A percentile compares a stretch with the other conserved stretches of the same genome.
phyloP scores from a whole-genome alignment of 805 yeast genomes.

The Candida taoyuanica region DNA sequence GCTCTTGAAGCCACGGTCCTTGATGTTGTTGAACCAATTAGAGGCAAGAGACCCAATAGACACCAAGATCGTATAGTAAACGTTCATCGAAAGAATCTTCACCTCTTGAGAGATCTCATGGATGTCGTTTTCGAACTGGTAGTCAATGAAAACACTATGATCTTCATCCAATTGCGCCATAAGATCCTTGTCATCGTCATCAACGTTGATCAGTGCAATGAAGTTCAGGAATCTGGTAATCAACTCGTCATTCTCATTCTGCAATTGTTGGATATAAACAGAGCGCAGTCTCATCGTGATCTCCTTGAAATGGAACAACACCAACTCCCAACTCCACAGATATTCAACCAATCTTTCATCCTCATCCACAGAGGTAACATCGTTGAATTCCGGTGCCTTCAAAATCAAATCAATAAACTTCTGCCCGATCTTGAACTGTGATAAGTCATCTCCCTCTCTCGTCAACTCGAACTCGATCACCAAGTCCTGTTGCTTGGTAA shows the following conservation, averaged over 20 bases:
- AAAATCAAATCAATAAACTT: slow-evolving; percentile 34
- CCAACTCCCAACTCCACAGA: slow-evolving; percentile 65
- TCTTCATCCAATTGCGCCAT: slow-evolving; percentile 18
- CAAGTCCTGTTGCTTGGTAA: slow-evolving; percentile 48
- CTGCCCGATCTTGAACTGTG: slow-evolving; percentile 27
- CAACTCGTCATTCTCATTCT: slow-evolving; percentile 35
- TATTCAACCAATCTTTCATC: slow-evolving; percentile 36
- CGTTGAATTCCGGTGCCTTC: slow-evolving; percentile 31
- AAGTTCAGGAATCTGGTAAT: slow-evolving; percentile 48
- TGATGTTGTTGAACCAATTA: slow-evolving; percentile 65
- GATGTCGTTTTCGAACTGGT: slow-evolving; percentile 11
- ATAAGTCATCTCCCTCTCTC: slow-evolving; percentile 27
- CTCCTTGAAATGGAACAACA: slow-evolving; percentile 57
- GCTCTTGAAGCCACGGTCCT: slow-evolving; percentile 60
- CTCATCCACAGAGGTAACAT: slow-evolving; percentile 34
- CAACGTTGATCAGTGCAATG: slow-evolving; percentile 50
- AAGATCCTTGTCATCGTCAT: slow-evolving; percentile 22
- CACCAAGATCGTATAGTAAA: slow-evolving; percentile 46
- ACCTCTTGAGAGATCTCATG: slow-evolving; percentile 25
- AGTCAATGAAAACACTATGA: slow-evolving; percentile 23
- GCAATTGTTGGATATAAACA: slow-evolving; percentile 54
- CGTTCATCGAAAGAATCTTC: slow-evolving; percentile 40
- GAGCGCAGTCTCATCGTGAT: slow-evolving; percentile 62
- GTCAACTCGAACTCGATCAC: slow-evolving; percentile 59
- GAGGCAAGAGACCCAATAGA: slow-evolving; percentile 55